Evolutionary conservation across 2,329 filamentous ascomycete genomes (phyloP).

Genomic region (Xylaria polymorpha): DNA sequence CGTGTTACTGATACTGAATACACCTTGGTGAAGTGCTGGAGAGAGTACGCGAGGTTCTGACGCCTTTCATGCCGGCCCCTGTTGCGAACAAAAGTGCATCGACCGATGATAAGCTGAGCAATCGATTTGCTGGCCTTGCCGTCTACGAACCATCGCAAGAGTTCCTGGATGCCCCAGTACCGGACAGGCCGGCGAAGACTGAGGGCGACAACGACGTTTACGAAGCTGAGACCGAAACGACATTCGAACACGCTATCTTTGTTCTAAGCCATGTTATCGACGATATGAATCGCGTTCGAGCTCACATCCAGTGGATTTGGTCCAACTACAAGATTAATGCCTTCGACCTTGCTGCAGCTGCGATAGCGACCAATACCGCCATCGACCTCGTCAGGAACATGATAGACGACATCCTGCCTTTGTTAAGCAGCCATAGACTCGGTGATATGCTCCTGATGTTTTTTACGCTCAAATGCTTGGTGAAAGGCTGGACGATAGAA

Average conservation of each 20-base stretch:
- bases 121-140: slow-evolving; percentile 52
- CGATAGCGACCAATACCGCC: slow-evolving; percentile 54
- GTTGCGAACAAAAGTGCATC: slow-evolving; percentile 1
- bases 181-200: slow-evolving; percentile 38
- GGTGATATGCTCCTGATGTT: slow-evolving; percentile 39
- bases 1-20: slow-evolving; percentile 1
- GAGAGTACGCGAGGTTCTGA: slow-evolving; percentile 50
- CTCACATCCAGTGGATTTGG: slow-evolving; percentile 50
- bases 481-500: slow-evolving; percentile 35
- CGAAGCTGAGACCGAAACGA: slow-evolving; percentile 47
- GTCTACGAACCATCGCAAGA: slow-evolving; percentile 54
- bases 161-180: slow-evolving; percentile 51
- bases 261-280: slow-evolving; percentile 46
- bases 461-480: slow-evolving; percentile 32
- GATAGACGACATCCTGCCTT: slow-evolving; percentile 48
- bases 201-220: slow-evolving; percentile 45
- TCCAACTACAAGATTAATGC: slow-evolving; percentile 41
- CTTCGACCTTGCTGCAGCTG: slow-evolving; percentile 50
- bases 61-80: slow-evolving; percentile 35
- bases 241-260: slow-evolving; percentile 46
- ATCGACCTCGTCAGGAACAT: slow-evolving; percentile 51
- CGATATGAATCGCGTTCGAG: slow-evolving; percentile 49
- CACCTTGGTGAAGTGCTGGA: slow-evolving; percentile 45
- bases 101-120: slow-evolving; percentile 38
- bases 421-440: slow-evolving; percentile 43